Percentiles rank a stretch among this genome's conserved stretches.
Evolutionary conservation across 768 basidiomycete genomes (phyloP).

Genomic region (Agaricus sinodeliciosus): DNA sequence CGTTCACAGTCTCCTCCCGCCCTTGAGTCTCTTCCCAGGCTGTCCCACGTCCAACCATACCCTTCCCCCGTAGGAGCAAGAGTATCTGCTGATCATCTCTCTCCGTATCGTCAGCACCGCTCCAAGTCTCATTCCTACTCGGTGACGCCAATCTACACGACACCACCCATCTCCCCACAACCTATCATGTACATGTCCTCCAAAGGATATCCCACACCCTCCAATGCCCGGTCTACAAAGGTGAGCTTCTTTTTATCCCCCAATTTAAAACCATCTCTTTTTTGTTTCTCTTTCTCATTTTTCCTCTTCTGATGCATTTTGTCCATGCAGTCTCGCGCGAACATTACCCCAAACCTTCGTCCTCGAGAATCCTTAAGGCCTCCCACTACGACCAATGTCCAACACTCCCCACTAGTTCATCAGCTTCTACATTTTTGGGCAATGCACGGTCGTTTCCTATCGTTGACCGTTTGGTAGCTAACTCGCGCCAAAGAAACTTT

Average conservation of each 20-base stretch:
- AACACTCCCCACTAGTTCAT: slow-evolving; percentile 6
- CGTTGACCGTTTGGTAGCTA: no score
- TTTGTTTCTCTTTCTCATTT: neutral
- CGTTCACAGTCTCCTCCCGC: slow-evolving; percentile 10
- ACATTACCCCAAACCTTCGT: neutral
- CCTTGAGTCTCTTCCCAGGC: slow-evolving; percentile 10
- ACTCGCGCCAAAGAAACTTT: neutral
- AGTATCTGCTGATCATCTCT: neutral
- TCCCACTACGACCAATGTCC: neutral
- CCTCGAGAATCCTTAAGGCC: neutral
- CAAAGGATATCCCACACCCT: slow-evolving; percentile 16
- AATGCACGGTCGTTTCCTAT: slow-evolving; percentile 2
- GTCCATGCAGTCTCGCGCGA: slow-evolving; percentile 8
- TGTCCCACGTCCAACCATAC: neutral
- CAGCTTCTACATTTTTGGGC: neutral
- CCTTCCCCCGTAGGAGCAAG: neutral
- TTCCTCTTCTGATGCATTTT: slow-evolving; percentile 3
- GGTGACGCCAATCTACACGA: slow-evolving; percentile 9
- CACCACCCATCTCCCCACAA: slow-evolving; percentile 18
- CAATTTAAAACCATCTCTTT: neutral
- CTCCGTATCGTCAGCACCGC: neutral
- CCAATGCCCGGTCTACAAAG: slow-evolving; percentile 15
- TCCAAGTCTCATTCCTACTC: slow-evolving; percentile 7
- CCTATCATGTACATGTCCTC: slow-evolving; percentile 19
- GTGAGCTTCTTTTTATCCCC: slow-evolving; percentile 16